phyloP scores from a whole-genome alignment of 2,329 filamentous ascomycete species.

The Fusarium tuaranense region DNA sequence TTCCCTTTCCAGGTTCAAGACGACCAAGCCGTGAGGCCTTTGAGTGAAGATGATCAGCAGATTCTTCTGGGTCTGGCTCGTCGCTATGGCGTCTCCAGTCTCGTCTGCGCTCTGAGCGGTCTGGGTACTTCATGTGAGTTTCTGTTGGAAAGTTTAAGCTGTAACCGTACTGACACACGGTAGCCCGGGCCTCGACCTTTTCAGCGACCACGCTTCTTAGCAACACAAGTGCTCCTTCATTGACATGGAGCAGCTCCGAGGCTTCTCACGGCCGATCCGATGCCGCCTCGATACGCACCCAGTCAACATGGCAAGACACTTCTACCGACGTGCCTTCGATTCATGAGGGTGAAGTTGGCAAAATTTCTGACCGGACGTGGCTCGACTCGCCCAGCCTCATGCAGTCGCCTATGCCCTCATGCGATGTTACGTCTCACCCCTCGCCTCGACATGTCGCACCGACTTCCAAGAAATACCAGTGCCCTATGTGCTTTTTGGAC shows the following conservation, averaged over 20 bases:
- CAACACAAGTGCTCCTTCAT: slow-evolving; percentile 54
- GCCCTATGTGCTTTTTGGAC: slow-evolving; percentile 60
- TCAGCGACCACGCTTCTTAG: slow-evolving; percentile 56
- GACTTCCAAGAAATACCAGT: slow-evolving; percentile 57
- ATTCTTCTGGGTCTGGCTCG: slow-evolving; percentile 51
- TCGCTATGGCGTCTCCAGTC: slow-evolving; percentile 53
- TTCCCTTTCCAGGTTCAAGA: slow-evolving; percentile 51
- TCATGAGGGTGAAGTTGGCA: slow-evolving; percentile 50
- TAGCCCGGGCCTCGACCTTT: slow-evolving; percentile 54
- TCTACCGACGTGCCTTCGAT: slow-evolving; percentile 49
- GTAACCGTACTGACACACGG: slow-evolving; percentile 24
- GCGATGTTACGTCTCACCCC: slow-evolving; percentile 50
- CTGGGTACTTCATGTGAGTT: slow-evolving; percentile 53
- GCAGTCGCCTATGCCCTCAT: slow-evolving; percentile 49
- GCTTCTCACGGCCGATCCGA: slow-evolving; percentile 55
- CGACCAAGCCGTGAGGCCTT: slow-evolving; percentile 50
- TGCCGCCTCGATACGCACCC: slow-evolving; percentile 54
- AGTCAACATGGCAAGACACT: slow-evolving; percentile 53
- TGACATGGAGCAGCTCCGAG: slow-evolving; percentile 57
- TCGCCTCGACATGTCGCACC: slow-evolving; percentile 53
- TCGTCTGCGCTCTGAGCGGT: slow-evolving; percentile 52
- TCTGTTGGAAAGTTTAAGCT: slow-evolving; percentile 3
- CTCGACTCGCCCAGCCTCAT: slow-evolving; percentile 54
- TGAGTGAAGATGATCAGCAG: slow-evolving; percentile 55
- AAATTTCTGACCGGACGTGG: slow-evolving; percentile 53